Evolutionary conservation across 257 asterid genomes (phyloP), one percentile per base, ranked within the genome.

Genomic region (Agastache rugosa): DNA sequence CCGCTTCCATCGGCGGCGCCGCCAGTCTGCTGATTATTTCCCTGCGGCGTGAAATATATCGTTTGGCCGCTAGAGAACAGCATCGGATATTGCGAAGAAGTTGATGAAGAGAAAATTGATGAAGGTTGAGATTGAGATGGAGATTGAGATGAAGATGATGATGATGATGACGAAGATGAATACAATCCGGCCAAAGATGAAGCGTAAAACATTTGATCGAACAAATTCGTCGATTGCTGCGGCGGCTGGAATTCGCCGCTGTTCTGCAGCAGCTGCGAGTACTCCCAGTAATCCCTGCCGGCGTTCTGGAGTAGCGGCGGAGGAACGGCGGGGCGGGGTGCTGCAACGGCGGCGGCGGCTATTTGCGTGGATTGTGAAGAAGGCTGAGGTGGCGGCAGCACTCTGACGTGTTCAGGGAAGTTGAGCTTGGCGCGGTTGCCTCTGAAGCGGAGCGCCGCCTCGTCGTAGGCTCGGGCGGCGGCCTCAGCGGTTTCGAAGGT

Each of bases 401-500:
- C 44, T 22, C 88, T 63, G 0, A 80, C 96, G 64, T 85, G 79
- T 68, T 93, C 97, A 0, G 98, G 98, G 84, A 93, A 93, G 47
- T 93, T 93, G 58, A 93, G 96, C 45, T 91, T 91, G 11, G 98
- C 98, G 71, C 91, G 87, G 77, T 82, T 88, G 45, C 98, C 98
- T 35, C 98, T 75, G 83, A 91, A 91, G 4, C 91, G 85, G 1
- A 93, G 82, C 48, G 98, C 98, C 0, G 96, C 97, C 59, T 93
- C 96, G 63, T 93, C 98, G 71, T 93, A 91, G 15, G 98, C 98
- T 71, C 82, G 64, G 74, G 98, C 98, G 15, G 98, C 98, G 11
- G 91, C 92, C 65, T 93, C 98, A 0, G 98, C 98, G 0, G 97
- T 91, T 22, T 93, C 96, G 54, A 93, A 93, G 50, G 98, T 93